phyloP scores from a whole-genome alignment of 345 rosid genomes.

The Acer yangbiense region DNA sequence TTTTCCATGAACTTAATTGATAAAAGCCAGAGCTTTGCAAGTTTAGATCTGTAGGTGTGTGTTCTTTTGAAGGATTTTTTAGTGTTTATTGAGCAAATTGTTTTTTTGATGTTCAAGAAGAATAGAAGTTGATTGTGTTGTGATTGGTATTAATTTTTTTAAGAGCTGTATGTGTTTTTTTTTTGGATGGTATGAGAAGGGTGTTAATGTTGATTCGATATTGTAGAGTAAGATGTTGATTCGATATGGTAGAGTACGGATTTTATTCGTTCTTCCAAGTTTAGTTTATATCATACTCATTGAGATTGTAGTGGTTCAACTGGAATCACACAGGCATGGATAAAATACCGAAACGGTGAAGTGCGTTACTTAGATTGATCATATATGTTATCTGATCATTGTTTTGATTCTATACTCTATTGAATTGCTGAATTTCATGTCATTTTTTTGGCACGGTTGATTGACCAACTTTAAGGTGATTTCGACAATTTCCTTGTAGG shows the following conservation, averaged over 20 bases:
- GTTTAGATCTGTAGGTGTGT: background rate
- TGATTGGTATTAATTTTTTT: background rate
- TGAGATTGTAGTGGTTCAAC: background rate
- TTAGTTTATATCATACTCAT: background rate
- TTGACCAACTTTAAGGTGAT: background rate
- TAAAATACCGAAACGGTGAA: too few species aligned
- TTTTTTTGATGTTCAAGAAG: background rate
- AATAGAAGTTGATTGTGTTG: background rate
- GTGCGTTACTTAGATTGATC: background rate
- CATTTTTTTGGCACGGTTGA: too few species aligned
- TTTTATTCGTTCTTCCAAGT: background rate
- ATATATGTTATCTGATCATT: too few species aligned
- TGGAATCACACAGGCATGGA: background rate
- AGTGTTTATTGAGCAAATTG: background rate
- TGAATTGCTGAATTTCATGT: too few species aligned
- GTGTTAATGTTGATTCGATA: background rate
- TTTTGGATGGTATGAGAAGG: background rate
- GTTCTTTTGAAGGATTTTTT: background rate
- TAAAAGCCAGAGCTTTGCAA: too few species aligned
- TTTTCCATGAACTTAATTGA: background rate
- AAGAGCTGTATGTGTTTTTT: too few species aligned
- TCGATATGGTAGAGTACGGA: too few species aligned
- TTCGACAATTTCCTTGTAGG: background rate
- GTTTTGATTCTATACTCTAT: too few species aligned
- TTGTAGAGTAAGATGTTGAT: background rate